phyloP scores from a whole-genome alignment of 371 early-diverging fungal genomes.

The Globomyces sp. region DNA sequence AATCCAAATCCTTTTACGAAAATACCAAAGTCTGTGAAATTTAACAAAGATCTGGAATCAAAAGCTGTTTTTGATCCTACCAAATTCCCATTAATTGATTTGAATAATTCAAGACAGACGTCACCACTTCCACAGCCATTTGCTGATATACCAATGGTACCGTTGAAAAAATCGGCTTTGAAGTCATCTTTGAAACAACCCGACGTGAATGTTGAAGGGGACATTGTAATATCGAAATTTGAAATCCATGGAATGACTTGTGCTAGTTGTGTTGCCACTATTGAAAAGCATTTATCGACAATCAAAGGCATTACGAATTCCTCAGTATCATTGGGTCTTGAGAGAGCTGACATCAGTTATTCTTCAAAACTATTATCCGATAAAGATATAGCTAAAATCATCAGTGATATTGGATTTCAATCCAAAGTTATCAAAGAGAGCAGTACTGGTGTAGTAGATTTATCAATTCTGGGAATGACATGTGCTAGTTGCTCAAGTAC shows the following conservation, averaged over 20 bases:
- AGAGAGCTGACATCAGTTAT: constrained; percentile 75
- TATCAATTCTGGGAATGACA: constrained; percentile 95
- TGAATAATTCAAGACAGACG: background rate
- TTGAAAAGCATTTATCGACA: constrained; percentile 69
- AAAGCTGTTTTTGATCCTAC: constrained; percentile 12
- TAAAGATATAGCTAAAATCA: constrained; percentile 55
- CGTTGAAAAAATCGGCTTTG: background rate
- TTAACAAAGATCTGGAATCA: background rate
- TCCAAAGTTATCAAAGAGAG: constrained; percentile 40
- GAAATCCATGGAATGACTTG: constrained; percentile 51
- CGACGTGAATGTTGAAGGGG: constrained; percentile 6
- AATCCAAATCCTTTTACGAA: background rate
- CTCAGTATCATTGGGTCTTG: constrained; percentile 78
- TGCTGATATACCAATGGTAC: background rate
- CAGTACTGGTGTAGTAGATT: constrained; percentile 22
- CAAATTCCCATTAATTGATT: background rate
- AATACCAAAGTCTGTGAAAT: background rate
- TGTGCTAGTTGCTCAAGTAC: constrained; percentile 76
- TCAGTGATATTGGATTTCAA: constrained; percentile 82
- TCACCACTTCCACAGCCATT: background rate
- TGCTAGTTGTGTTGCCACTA: constrained; percentile 49
- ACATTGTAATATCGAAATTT: constrained; percentile 20
- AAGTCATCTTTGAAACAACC: background rate
- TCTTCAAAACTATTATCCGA: constrained; percentile 33
- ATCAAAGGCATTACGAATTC: constrained; percentile 65